phyloP scores from a whole-genome alignment of 768 basidiomycete genomes.

The Suillus fuscotomentosus region DNA sequence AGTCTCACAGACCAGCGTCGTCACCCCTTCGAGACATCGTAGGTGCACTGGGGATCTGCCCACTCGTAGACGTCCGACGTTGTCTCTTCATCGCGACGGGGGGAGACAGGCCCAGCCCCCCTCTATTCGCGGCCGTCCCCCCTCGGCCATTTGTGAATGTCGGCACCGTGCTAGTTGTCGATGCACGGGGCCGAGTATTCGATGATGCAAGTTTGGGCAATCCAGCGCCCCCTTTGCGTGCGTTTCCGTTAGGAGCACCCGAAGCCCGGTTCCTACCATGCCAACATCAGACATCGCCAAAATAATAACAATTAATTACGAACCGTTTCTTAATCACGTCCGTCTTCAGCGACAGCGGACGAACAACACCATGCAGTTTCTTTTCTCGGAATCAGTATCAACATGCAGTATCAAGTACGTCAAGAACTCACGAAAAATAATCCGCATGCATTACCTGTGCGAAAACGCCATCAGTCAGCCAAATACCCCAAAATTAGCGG shows the following conservation, averaged over 20 bases:
- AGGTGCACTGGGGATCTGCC: constrained; percentile 40
- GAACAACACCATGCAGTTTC: constrained; percentile 95
- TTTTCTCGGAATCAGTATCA: constrained; percentile 31
- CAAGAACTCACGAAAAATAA: constrained; percentile 79
- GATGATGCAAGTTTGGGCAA: constrained; percentile 78
- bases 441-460: constrained; percentile 83
- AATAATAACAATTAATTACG: constrained; percentile 11
- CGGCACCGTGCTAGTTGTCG: constrained; percentile 59
- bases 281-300: not conserved
- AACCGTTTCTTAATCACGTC: constrained; percentile 97
- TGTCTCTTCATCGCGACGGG: constrained; percentile 69
- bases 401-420: not conserved
- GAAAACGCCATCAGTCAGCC: constrained; percentile 11
- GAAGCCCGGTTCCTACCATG: constrained; percentile 72
- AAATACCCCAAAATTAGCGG: constrained; percentile 5
- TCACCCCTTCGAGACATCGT: constrained; percentile 25
- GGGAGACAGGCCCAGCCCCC: constrained; percentile 15
- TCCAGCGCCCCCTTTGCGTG: constrained; percentile 60
- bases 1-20: constrained; percentile 14
- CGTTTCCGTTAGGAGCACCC: constrained; percentile 61
- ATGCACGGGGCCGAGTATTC: constrained; percentile 67
- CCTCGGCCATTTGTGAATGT: constrained; percentile 41
- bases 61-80: constrained; percentile 68
- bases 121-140: constrained; percentile 32
- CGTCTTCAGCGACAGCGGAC: constrained; percentile 93